phyloP scores from a whole-genome alignment of 1,284 basidiomycete species.

The Lentinula novae-zelandiae region DNA sequence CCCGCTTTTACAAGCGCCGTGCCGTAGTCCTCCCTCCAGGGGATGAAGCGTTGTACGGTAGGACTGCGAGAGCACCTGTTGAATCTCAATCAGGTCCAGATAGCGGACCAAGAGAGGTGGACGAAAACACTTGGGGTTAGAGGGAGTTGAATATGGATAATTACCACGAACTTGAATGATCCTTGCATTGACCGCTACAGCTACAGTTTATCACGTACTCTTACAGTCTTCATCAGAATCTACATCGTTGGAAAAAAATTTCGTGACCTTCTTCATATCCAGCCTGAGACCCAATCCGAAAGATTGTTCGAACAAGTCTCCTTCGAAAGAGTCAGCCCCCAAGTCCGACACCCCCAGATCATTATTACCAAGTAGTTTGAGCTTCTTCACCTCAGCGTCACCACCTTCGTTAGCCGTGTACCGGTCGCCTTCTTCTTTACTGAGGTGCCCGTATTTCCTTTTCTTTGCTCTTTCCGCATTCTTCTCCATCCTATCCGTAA shows the following conservation, averaged over 20 bases:
- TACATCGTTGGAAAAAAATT: background rate
- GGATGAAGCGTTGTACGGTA: conserved; percentile 22
- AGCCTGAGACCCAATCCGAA: background rate
- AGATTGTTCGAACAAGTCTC: background rate
- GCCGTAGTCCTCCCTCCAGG: conserved; percentile 41
- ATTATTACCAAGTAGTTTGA: background rate
- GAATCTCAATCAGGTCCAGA: background rate
- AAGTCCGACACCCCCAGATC: background rate
- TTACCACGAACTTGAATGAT: too few species aligned
- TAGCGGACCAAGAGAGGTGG: conserved; percentile 31
- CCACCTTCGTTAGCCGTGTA: background rate
- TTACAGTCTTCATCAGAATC: background rate
- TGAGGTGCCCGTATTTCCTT: background rate
- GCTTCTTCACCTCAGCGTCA: background rate
- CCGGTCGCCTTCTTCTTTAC: background rate
- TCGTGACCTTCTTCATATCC: background rate
- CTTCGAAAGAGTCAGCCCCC: background rate
- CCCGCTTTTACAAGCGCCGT: conserved; percentile 29
- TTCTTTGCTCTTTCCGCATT: background rate
- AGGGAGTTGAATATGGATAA: too few species aligned
- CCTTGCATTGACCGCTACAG: too few species aligned
- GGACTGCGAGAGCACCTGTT: background rate
- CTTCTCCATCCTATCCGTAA: conserved; percentile 7
- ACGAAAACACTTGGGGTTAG: conserved; percentile 24
- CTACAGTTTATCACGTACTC: too few species aligned